phyloP scores from a whole-genome alignment of 257 asterid species.

The Petunia secreta region DNA sequence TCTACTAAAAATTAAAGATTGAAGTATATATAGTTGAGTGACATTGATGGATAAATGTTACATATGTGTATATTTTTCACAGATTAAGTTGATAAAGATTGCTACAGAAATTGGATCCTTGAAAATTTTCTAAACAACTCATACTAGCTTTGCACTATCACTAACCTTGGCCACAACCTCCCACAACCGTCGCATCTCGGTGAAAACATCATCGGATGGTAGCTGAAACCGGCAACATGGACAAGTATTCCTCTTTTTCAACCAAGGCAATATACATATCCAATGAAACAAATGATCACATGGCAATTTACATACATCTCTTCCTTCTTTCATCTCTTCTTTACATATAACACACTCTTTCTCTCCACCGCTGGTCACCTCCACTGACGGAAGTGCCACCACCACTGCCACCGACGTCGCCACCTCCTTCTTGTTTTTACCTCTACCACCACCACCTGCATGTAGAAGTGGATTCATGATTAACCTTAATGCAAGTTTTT shows the following conservation, averaged over 20 bases:
- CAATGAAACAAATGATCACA: constrained; percentile 87
- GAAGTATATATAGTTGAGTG: too few relatives aligned
- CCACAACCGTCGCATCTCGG: constrained; percentile 78
- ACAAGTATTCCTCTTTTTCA: constrained; percentile 69
- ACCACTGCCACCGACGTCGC: constrained; percentile 65
- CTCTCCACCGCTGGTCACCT: constrained; percentile 36
- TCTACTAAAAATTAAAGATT: too few relatives aligned
- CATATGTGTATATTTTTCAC: too few relatives aligned
- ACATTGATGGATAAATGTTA: background rate
- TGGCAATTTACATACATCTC: constrained; percentile 86
- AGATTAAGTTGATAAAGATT: too few relatives aligned
- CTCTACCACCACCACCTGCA: constrained; percentile 25
- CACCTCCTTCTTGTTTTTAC: constrained; percentile 41
- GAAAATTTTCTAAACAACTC: background rate
- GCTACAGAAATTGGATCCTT: background rate
- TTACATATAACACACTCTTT: constrained; percentile 76
- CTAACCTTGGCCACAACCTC: constrained; percentile 51
- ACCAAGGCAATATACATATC: constrained; percentile 78
- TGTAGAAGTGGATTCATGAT: background rate
- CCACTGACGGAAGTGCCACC: constrained; percentile 75
- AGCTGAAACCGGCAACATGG: constrained; percentile 88
- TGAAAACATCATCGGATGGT: constrained; percentile 72
- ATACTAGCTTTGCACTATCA: constrained; percentile 15
- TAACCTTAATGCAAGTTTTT: background rate
- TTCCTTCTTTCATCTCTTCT: constrained; percentile 75